Base-by-base conservation (phyloP, 2,329 filamentous ascomycete species). In the Talaromyces piceae region DNA sequence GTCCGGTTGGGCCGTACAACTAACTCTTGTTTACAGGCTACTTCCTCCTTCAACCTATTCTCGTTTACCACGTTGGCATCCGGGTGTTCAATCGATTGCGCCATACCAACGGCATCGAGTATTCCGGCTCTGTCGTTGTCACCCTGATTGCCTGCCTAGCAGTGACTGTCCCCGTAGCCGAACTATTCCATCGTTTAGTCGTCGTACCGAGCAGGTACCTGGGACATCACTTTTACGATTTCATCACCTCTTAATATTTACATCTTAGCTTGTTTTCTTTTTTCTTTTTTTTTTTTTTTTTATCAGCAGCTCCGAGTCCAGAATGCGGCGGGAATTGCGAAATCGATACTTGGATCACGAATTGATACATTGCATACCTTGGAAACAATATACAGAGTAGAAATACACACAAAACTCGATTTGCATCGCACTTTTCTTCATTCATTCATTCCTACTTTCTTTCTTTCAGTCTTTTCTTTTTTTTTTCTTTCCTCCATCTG, bases 11-110 rank as follows among this genome's bases (percentile, higher is more conserved):
- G n/a, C 16, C 48, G 39, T 37, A 20, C 16, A 37, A 30, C 41
- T 48, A 43, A 33, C 11, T 13, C 13, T 43, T 2, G 6, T 20
- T 48, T 30, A 22, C 23, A 74, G 71, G 70, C 57, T 67, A 65
- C 53, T 73, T 73, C 55, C 63, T 73, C 33, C 55, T 70, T 3
- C 71, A 74, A 55, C 60, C 66, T 5, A 66, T 68, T 45, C 58
- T 75, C 25, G 62, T 72, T 31, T 74, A 74, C 58, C 68, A 66
- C 1, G 62, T 64, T 11, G 71, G 71, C 44, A 71, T 75, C 58
- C 47, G 46, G 5, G 46, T 53, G 9, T 53, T 43, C 22, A 16
- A 22, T 5, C 45, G 37, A 28, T 37, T 53, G 12, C 46, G 43
- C 18, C 13, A 20, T 13, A 13, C 20, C 11, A 23, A 49, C 13